phyloP scores from a whole-genome alignment of 805 yeast genomes.

The Saccharomyces paradoxus region DNA sequence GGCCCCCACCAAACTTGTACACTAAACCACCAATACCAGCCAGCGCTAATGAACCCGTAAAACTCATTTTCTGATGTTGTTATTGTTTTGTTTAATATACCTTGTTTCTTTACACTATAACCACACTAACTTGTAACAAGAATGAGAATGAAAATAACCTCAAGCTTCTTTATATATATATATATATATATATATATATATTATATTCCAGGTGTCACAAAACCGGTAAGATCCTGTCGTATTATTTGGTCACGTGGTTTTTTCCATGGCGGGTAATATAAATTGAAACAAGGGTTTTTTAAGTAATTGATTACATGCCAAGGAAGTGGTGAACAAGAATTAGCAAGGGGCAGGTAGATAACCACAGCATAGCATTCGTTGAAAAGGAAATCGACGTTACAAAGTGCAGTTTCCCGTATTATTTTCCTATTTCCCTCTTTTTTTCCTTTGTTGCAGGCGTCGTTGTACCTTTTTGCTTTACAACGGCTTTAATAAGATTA shows the following conservation, averaged over 20 bases:
- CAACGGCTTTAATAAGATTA: background rate
- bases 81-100: background rate
- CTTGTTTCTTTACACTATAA: background rate
- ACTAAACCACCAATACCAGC: constrained; percentile 25
- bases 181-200: too few species aligned
- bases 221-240: background rate
- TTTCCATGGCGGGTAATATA: background rate
- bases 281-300: background rate
- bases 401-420: background rate
- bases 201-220: background rate
- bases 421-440: background rate
- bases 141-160: background rate
- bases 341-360: background rate
- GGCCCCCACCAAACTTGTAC: constrained; percentile 23
- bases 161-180: background rate
- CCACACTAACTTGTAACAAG: background rate
- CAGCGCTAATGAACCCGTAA: constrained; percentile 23
- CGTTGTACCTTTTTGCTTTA: background rate
- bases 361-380: background rate
- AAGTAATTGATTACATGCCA: background rate
- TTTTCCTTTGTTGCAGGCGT: background rate
- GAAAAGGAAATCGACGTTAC: background rate
- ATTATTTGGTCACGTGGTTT: background rate
- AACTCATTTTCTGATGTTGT: constrained; percentile 19
- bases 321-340: background rate